A percentile compares a stretch with the other conserved stretches of the same genome.
phyloP scores from a whole-genome alignment of 352 stramenopile genomes.

The Pythium utonaiense region DNA sequence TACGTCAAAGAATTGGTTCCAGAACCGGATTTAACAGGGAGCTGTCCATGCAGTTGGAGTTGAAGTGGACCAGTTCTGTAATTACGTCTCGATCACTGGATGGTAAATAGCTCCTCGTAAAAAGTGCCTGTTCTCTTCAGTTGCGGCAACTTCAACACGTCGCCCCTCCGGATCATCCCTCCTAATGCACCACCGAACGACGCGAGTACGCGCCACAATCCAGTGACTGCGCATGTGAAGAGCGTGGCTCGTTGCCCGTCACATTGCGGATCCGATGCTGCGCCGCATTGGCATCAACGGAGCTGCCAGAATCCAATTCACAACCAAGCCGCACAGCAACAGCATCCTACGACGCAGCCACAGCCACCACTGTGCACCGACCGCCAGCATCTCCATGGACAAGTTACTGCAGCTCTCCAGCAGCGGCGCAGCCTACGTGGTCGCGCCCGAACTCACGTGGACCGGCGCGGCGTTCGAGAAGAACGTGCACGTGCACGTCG shows the following conservation, averaged over 20 bases:
- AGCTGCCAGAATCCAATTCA: conserved; percentile 3
- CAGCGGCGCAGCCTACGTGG: conserved; percentile 36
- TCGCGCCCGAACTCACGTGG: conserved; percentile 68
- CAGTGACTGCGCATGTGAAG: not conserved
- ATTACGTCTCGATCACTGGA: not conserved
- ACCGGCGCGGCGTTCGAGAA: conserved; percentile 51
- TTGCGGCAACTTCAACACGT: conserved; percentile 22
- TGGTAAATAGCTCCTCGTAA: conserved; percentile 11
- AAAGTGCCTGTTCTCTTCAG: not conserved
- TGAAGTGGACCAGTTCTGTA: conserved; percentile 18
- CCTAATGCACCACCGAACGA: conserved; percentile 14
- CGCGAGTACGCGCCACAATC: not conserved
- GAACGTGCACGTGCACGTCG: conserved; percentile 50
- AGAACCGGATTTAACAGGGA: conserved; percentile 10
- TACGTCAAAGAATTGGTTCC: conserved; percentile 11
- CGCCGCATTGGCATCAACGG: not conserved
- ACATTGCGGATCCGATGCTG: conserved; percentile 1
- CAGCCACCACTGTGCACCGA: not conserved
- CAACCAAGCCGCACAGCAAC: not conserved
- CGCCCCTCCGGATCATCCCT: not conserved
- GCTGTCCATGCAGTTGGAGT: conserved; percentile 7
- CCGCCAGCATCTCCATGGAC: conserved; percentile 13
- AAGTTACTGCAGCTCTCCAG: conserved; percentile 13
- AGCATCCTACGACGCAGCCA: not conserved
- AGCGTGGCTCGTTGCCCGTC: not conserved